These are phyloP conservation scores for Drechslerella dactyloides DNA, from an alignment of 2,329 filamentous ascomycete species.

Conservation along the genomic window DNA sequence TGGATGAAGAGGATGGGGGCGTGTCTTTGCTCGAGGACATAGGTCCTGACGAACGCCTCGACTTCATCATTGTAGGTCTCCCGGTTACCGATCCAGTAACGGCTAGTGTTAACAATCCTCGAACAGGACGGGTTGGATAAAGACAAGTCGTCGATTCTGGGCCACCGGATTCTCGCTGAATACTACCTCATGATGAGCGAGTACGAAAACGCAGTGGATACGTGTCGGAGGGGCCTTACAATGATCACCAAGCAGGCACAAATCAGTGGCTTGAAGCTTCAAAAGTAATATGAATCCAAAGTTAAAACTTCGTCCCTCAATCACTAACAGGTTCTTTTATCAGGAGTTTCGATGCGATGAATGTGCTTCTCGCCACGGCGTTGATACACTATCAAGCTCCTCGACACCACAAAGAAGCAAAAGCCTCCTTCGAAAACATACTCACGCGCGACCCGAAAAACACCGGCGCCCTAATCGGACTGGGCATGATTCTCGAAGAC, in stretches of 20 bases:
- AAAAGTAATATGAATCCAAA: slow-evolving; percentile 52
- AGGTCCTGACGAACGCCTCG: slow-evolving; percentile 53
- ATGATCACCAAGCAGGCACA: slow-evolving; percentile 67
- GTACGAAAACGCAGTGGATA: slow-evolving; percentile 78
- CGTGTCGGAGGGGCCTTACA: slow-evolving; percentile 75
- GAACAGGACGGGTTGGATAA: slow-evolving; percentile 61
- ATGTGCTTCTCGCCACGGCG: slow-evolving; percentile 80
- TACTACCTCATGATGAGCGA: slow-evolving; percentile 87
- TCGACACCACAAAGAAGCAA: slow-evolving; percentile 86
- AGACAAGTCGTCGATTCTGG: slow-evolving; percentile 72
- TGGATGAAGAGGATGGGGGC: slow-evolving; percentile 63
- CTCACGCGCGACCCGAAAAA: slow-evolving; percentile 76
- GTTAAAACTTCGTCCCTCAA: not conserved
- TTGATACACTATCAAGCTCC: slow-evolving; percentile 90
- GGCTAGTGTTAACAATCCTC: slow-evolving; percentile 11
- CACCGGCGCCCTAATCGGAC: slow-evolving; percentile 81
- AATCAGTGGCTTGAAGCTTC: slow-evolving; percentile 72
- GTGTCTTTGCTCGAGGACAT: slow-evolving; percentile 70
- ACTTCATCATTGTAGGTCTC: slow-evolving; percentile 53
- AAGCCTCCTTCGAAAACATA: slow-evolving; percentile 81
- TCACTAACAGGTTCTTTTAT: slow-evolving; percentile 11
- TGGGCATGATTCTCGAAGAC: slow-evolving; percentile 90
- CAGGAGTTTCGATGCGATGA: slow-evolving; percentile 75
- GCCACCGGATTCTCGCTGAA: slow-evolving; percentile 80
- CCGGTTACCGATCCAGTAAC: not conserved